These are phyloP conservation scores for Pueraria montana DNA, from an alignment of 306 rosid genomes.

Conservation along the genomic window DNA sequence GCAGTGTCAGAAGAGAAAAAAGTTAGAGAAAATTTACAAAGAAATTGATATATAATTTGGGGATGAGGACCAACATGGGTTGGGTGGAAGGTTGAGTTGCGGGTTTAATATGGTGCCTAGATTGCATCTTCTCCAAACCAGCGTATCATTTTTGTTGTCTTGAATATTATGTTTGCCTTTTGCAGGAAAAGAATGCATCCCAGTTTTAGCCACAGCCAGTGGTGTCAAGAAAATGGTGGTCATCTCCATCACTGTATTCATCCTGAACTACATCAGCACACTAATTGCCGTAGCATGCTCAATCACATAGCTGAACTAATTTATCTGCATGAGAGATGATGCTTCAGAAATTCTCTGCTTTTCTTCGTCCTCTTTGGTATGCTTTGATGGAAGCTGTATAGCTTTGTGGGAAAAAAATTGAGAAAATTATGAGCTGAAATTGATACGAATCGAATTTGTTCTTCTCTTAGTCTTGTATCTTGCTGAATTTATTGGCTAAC, in stretches of 20 bases:
- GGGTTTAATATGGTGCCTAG: slow-evolving; percentile 3
- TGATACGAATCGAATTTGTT: not conserved
- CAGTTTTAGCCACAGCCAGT: slow-evolving; percentile 68
- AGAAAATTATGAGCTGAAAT: slow-evolving; percentile 22
- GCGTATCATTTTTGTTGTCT: not conserved
- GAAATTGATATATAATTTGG: too few species aligned
- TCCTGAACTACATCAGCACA: slow-evolving; percentile 39
- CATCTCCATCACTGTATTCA: slow-evolving; percentile 56
- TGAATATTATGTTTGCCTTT: not conserved
- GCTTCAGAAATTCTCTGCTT: slow-evolving; percentile 7
- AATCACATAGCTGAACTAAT: slow-evolving; percentile 1
- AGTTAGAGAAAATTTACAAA: not conserved
- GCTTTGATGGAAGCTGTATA: slow-evolving; percentile 8
- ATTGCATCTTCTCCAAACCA: not conserved
- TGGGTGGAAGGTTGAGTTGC: not conserved
- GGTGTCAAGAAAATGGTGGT: slow-evolving; percentile 78
- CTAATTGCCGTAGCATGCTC: slow-evolving; percentile 27
- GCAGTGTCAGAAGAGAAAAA: not conserved
- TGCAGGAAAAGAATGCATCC: slow-evolving; percentile 58
- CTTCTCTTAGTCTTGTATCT: slow-evolving; percentile 6
- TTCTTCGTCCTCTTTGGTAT: not conserved
- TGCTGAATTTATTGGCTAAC: slow-evolving; percentile 28
- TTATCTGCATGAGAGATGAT: slow-evolving; percentile 28
- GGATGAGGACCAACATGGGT: not conserved
- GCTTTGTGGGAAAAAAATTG: not conserved